A percentile compares a stretch with the other conserved stretches of the same genome.
phyloP scores from a whole-genome alignment of 495 filamentous ascomycete genomes.

The Aspergillus heteromorphus region DNA sequence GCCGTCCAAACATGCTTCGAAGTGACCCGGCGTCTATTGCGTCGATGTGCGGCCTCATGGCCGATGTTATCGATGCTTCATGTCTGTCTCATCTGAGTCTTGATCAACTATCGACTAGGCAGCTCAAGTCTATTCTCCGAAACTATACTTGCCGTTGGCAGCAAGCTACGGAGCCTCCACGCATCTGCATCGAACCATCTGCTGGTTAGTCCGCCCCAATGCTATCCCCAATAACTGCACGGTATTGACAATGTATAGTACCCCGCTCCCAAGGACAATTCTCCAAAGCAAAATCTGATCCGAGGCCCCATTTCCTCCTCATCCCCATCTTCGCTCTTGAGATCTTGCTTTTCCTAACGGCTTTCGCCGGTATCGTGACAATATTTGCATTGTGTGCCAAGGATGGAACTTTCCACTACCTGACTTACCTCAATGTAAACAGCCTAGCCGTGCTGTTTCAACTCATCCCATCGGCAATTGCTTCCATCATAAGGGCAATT shows the following conservation, averaged over 20 bases:
- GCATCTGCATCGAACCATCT: constrained; percentile 1
- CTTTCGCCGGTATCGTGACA: background rate
- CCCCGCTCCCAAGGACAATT: background rate
- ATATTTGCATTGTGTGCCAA: background rate
- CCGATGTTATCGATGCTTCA: background rate
- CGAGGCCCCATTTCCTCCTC: constrained; percentile 4
- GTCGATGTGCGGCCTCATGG: constrained; percentile 2
- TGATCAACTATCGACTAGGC: constrained; percentile 1
- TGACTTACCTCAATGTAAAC: background rate
- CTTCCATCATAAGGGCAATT: background rate
- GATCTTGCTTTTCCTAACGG: background rate
- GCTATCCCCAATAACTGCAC: background rate
- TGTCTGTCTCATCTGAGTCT: background rate
- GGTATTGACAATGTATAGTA: background rate
- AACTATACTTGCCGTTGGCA: background rate
- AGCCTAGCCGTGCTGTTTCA: background rate
- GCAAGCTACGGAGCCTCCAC: background rate
- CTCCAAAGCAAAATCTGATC: background rate
- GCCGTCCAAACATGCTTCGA: constrained; percentile 1
- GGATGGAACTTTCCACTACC: background rate
- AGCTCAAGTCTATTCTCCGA: background rate
- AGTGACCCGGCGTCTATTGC: constrained; percentile 6
- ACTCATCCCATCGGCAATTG: background rate
- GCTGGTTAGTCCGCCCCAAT: background rate
- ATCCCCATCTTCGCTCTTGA: constrained; percentile 5